Evolutionary conservation across 2,329 filamentous ascomycete species (phyloP).

Genomic region (Talaromyces sp.): DNA sequence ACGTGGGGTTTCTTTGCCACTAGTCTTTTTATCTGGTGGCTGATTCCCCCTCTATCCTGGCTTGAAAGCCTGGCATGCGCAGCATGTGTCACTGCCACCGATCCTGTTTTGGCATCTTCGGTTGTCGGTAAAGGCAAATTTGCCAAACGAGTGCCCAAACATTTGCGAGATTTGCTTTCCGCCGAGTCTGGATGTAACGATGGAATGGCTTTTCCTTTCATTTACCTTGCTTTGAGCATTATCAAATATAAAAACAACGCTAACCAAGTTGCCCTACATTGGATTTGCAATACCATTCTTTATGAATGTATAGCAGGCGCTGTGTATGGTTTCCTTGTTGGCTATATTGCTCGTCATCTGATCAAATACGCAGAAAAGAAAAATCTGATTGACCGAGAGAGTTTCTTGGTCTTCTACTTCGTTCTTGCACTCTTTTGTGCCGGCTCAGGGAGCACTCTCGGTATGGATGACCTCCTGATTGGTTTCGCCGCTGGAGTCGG

Average conservation of each 20-base stretch:
- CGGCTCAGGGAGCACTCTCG: conserved; percentile 84
- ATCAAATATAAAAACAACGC: conserved; percentile 74
- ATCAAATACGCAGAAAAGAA: conserved; percentile 83
- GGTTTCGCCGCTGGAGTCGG: conserved; percentile 96
- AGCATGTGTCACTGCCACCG: conserved; percentile 94
- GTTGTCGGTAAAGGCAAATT: conserved; percentile 99
- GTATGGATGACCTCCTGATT: conserved; percentile 88
- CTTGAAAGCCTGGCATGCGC: conserved; percentile 82
- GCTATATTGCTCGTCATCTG: conserved; percentile 83
- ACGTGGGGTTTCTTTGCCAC: conserved; percentile 81
- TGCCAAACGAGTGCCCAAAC: conserved; percentile 93
- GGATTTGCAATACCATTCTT: conserved; percentile 82
- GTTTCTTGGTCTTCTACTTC: conserved; percentile 98
- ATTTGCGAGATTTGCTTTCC: conserved; percentile 89
- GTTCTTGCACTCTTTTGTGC: conserved; percentile 93
- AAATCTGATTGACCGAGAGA: conserved; percentile 89
- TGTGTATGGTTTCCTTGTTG: conserved; percentile 79
- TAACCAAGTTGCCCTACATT: conserved; percentile 70
- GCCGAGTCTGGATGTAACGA: conserved; percentile 98
- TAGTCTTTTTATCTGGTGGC: conserved; percentile 91
- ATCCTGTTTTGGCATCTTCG: conserved; percentile 93
- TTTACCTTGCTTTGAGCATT: conserved; percentile 88
- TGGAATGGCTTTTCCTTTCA: conserved; percentile 98
- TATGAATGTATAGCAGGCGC: conserved; percentile 96
- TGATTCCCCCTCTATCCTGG: conserved; percentile 76